phyloP scores from a whole-genome alignment of 1,284 basidiomycete species.

The Porogramme epimiltina region DNA sequence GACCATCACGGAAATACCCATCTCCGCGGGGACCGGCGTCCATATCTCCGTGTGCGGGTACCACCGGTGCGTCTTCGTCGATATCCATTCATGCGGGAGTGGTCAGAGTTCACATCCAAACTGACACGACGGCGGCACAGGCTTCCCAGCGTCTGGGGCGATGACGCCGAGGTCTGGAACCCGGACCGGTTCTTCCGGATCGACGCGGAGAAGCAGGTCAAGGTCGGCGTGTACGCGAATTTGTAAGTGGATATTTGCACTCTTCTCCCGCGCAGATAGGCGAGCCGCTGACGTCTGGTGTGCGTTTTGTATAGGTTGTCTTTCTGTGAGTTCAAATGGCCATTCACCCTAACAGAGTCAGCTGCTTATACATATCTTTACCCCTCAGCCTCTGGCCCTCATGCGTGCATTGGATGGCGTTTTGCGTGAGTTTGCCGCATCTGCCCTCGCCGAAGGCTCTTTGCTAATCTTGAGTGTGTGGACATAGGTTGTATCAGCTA shows the following conservation, averaged over 20 bases:
- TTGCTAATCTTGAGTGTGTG: background rate
- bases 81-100: background rate
- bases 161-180: constrained; percentile 50
- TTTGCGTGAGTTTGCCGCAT: constrained; percentile 31
- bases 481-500: constrained; percentile 30
- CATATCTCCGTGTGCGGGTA: constrained; percentile 33
- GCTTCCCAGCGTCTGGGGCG: constrained; percentile 44
- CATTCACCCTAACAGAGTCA: background rate
- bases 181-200: constrained; percentile 48
- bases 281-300: background rate
- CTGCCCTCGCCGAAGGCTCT: background rate
- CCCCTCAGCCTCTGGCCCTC: constrained; percentile 27
- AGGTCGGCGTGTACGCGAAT: constrained; percentile 51
- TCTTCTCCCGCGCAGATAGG: background rate
- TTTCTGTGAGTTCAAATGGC: constrained; percentile 12
- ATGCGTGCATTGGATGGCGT: constrained; percentile 36
- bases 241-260: constrained; percentile 39
- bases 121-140: constrained; percentile 16
- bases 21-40: constrained; percentile 40
- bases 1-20: constrained; percentile 33
- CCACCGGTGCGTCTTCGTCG: constrained; percentile 29
- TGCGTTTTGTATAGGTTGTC: constrained; percentile 8
- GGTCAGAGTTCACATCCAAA: too few species aligned
- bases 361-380: background rate
- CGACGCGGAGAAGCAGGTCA: constrained; percentile 37